Conservation (phyloP, 176 grass and related monocot genomes). For the Musa beccarii region DNA sequence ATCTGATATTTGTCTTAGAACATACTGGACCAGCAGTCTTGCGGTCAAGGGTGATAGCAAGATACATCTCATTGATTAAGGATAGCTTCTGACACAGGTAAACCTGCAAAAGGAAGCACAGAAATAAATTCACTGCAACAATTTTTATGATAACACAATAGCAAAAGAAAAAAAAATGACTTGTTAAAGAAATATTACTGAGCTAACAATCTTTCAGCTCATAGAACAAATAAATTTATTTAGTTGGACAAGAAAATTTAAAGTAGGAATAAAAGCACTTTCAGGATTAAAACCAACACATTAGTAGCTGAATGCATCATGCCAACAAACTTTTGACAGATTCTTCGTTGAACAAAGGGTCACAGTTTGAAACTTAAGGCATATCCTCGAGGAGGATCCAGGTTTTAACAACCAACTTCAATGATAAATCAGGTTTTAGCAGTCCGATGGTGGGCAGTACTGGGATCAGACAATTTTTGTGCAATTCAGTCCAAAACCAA, state of each 20-base stretch:
- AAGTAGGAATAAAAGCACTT: not conserved
- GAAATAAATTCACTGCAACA: not conserved
- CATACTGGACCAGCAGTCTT: conserved; percentile 83
- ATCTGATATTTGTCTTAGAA: not conserved
- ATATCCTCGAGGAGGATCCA: too few species aligned
- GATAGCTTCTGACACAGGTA: conserved; percentile 94
- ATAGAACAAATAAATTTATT: not conserved
- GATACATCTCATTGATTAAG: conserved; percentile 99
- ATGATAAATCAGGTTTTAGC: too few species aligned
- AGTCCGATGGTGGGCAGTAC: too few species aligned
- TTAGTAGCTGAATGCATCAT: too few species aligned
- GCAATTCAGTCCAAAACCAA: too few species aligned
- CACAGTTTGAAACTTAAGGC: too few species aligned
- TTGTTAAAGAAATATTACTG: not conserved
- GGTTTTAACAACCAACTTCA: too few species aligned
- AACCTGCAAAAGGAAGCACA: conserved; percentile 46
- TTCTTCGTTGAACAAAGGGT: too few species aligned
- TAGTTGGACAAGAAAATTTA: not conserved
- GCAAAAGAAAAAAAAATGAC: conserved; percentile 31
- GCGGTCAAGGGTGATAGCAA: conserved; percentile 95
- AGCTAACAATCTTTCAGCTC: conserved; percentile 64
- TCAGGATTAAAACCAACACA: too few species aligned
- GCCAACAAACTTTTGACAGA: too few species aligned
- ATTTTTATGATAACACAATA: not conserved
- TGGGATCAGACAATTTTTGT: too few species aligned